Conservation (phyloP, 176 grass and related monocot genomes). For the Musa acuminata region DNA sequence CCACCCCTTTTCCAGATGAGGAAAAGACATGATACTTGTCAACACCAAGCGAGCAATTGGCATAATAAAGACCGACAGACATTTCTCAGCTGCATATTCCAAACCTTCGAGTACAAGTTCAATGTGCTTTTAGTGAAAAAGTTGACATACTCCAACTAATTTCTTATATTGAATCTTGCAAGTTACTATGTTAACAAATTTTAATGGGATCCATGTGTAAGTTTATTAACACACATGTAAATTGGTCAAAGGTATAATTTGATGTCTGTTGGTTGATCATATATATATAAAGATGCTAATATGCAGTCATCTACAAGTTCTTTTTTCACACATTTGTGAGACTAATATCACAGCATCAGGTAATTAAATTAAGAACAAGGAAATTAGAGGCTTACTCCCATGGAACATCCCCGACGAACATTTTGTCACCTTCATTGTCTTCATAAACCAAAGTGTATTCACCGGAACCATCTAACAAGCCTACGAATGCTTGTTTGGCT, state of each 20-base stretch:
- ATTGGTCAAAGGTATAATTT: neutral
- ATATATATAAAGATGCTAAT: neutral
- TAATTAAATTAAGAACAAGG: slow-evolving; percentile 6
- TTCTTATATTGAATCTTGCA: neutral
- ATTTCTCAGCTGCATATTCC: neutral
- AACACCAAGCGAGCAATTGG: neutral
- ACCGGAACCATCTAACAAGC: slow-evolving; percentile 66
- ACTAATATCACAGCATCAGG: neutral
- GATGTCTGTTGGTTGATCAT: neutral
- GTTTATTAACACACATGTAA: neutral
- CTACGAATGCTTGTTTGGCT: slow-evolving; percentile 56
- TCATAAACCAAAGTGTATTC: slow-evolving; percentile 91
- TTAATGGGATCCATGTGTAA: neutral
- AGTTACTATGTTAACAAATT: neutral
- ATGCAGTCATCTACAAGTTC: neutral
- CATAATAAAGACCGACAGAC: neutral
- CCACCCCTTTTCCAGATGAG: neutral
- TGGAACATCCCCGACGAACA: slow-evolving; percentile 71
- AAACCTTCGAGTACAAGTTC: neutral
- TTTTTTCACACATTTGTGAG: neutral
- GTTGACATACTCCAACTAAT: neutral
- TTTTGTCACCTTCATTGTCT: slow-evolving; percentile 75
- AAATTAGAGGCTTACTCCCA: slow-evolving; percentile 60
- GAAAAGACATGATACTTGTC: neutral
- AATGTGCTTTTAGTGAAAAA: neutral